These are phyloP conservation scores for Yamadazyma oceani DNA, from an alignment of 1,139 yeast species.

Conservation along the genomic window DNA sequence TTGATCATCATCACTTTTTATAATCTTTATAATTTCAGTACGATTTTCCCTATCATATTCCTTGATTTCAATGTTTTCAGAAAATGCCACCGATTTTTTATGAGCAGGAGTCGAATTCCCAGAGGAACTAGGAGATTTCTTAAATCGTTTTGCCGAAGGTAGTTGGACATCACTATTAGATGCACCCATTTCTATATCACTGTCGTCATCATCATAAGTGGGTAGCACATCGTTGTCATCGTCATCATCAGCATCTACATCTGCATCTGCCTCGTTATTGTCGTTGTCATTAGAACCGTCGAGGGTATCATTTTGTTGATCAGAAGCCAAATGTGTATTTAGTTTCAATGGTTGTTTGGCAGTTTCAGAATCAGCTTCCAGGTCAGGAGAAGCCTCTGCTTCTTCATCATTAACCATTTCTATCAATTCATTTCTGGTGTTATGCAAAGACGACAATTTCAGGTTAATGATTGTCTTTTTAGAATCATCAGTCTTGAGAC, in stretches of 20 bases:
- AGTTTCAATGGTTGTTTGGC: background rate
- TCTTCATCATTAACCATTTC: slow-evolving; percentile 37
- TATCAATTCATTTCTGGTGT: slow-evolving; percentile 47
- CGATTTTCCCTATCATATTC: slow-evolving; percentile 43
- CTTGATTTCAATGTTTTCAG: slow-evolving; percentile 46
- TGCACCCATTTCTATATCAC: slow-evolving; percentile 14
- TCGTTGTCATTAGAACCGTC: slow-evolving; percentile 5
- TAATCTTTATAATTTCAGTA: slow-evolving; percentile 23
- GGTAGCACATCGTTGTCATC: slow-evolving; percentile 28
- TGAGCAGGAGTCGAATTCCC: slow-evolving; percentile 31
- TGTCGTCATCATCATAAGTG: slow-evolving; percentile 30
- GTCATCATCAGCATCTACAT: slow-evolving; percentile 19
- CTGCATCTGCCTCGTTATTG: slow-evolving; percentile 11
- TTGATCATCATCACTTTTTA: slow-evolving; percentile 24
- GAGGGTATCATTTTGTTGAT: background rate
- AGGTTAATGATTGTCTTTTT: slow-evolving; percentile 43
- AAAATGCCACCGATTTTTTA: slow-evolving; percentile 43
- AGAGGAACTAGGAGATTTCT: slow-evolving; percentile 23
- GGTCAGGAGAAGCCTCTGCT: background rate
- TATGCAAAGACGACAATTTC: slow-evolving; percentile 34
- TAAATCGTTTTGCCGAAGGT: slow-evolving; percentile 24
- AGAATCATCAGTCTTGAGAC: slow-evolving; percentile 44
- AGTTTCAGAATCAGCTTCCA: background rate
- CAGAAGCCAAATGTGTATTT: slow-evolving; percentile 20
- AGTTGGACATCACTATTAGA: slow-evolving; percentile 6